Percentiles rank a stretch among this genome's conserved stretches.
phyloP scores from a whole-genome alignment of 2,329 filamentous ascomycete species.

The Hypoxylon sp. region DNA sequence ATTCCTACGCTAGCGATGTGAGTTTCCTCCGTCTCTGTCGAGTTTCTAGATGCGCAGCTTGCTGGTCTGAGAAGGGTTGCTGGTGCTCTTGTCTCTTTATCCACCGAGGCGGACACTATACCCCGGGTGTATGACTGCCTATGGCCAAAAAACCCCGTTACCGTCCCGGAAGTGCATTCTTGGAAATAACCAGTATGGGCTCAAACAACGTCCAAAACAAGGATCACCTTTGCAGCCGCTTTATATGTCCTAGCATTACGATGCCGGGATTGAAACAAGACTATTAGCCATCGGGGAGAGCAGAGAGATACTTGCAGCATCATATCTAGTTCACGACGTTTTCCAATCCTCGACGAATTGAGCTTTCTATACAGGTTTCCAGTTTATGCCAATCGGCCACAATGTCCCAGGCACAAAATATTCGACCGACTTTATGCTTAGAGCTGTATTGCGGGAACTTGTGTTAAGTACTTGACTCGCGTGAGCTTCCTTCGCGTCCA shows the following conservation, averaged over 20 bases:
- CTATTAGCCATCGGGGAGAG: not conserved
- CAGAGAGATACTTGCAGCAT: not conserved
- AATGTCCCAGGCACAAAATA: not conserved
- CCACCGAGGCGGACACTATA: not conserved
- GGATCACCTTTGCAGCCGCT: not conserved
- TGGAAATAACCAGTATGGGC: not conserved
- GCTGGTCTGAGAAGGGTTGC: not conserved
- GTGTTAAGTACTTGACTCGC: not conserved
- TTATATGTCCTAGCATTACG: not conserved
- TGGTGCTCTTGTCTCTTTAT: not conserved
- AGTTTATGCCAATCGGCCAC: not conserved
- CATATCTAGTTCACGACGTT: not conserved
- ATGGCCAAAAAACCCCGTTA: not conserved
- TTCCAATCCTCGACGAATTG: not conserved
- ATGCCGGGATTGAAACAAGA: not conserved
- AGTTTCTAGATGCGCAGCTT: not conserved
- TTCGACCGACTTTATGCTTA: not conserved
- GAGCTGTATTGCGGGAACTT: not conserved
- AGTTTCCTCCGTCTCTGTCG: not conserved
- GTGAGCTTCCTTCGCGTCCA: constrained; percentile 7
- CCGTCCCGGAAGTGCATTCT: not conserved
- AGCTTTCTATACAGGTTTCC: not conserved
- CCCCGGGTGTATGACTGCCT: not conserved
- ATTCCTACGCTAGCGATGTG: not conserved
- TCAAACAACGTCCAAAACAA: not conserved